Conservation (phyloP, 179 eudicot species). For the Beta lomatogona region DNA sequence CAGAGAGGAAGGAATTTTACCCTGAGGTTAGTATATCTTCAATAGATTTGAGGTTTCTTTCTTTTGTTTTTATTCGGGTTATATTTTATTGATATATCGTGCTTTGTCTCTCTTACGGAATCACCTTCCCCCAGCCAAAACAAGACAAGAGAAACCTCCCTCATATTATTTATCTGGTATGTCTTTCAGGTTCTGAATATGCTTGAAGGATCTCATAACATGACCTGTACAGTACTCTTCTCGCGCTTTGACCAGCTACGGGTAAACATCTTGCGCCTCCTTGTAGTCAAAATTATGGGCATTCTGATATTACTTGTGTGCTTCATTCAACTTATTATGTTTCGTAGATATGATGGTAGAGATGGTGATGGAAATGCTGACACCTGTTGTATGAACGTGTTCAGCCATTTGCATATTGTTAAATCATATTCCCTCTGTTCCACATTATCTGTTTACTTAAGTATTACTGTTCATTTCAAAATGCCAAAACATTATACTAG, state of each 20-base stretch:
- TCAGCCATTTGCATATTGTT: not conserved
- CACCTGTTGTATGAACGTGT: not conserved
- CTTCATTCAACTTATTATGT: not conserved
- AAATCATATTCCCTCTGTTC: not conserved
- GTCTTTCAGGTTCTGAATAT: constrained; percentile 74
- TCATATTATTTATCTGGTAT: not conserved
- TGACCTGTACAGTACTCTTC: constrained; percentile 76
- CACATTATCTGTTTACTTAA: not conserved
- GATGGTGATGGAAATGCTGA: not conserved
- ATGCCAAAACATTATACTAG: not conserved
- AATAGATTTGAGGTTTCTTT: not conserved
- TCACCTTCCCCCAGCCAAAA: not conserved
- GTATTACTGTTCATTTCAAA: not conserved
- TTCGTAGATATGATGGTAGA: not conserved
- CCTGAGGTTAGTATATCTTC: constrained; percentile 70
- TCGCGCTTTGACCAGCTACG: constrained; percentile 72
- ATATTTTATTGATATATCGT: not conserved
- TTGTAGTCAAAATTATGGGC: not conserved
- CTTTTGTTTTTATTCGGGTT: not conserved
- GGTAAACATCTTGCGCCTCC: constrained; percentile 45
- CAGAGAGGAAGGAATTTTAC: constrained; percentile 93
- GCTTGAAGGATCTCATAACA: constrained; percentile 74
- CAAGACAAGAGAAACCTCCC: not conserved
- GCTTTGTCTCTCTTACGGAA: not conserved
- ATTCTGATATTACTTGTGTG: not conserved